Conservation (phyloP, 1,284 basidiomycete genomes). For the Quambalaria eucalypti region DNA sequence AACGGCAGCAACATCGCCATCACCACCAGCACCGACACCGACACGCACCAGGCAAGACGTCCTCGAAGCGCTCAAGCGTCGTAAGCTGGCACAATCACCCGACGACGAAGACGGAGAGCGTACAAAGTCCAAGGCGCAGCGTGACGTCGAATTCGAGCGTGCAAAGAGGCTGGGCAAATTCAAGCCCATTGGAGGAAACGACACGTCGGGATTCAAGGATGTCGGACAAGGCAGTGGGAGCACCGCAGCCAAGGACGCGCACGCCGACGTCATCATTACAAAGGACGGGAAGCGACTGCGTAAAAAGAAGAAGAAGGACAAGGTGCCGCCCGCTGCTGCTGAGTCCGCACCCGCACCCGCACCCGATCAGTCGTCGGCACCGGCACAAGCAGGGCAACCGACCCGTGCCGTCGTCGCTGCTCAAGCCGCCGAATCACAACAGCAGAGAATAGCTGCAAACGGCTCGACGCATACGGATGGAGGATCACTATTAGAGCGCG, state of each 20-base stretch:
- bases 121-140: too few species aligned
- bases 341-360: too few species aligned
- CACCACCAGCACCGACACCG: background rate
- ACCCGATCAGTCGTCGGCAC: too few species aligned
- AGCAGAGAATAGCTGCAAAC: too few species aligned
- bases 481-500: too few species aligned
- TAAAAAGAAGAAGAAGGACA: conserved; percentile 50
- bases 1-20: conserved; percentile 27
- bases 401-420: too few species aligned
- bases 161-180: conserved; percentile 55
- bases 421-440: too few species aligned
- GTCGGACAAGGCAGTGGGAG: too few species aligned
- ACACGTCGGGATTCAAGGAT: conserved; percentile 51
- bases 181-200: conserved; percentile 58
- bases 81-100: conserved; percentile 35
- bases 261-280: conserved; percentile 49
- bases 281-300: conserved; percentile 47
- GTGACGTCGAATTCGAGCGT: background rate
- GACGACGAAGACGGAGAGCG: conserved; percentile 5
- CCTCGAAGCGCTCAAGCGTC: conserved; percentile 63
- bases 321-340: too few species aligned
- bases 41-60: conserved; percentile 57
- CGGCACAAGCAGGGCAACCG: too few species aligned
- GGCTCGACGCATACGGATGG: too few species aligned
- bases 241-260: conserved; percentile 9